Conservation (phyloP, 495 filamentous ascomycete genomes). For the Aspergillus kassunensis region DNA sequence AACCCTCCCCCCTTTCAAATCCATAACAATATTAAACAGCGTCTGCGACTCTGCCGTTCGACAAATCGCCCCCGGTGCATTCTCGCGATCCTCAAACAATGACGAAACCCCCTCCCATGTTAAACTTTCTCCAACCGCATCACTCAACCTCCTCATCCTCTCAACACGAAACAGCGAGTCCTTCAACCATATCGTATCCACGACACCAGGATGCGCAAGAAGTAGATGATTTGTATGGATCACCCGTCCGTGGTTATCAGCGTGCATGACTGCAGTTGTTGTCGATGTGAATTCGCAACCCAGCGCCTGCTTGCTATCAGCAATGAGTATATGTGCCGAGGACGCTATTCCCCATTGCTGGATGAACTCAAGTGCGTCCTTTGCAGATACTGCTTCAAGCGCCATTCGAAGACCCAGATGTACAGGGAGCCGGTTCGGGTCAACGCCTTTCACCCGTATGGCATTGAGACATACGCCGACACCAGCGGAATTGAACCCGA, state of each 20-base stretch:
- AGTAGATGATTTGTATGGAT: conserved; percentile 63
- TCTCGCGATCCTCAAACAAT: conserved; percentile 34
- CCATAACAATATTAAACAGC: conserved; percentile 41
- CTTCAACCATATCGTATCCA: conserved; percentile 50
- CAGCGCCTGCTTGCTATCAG: conserved; percentile 44
- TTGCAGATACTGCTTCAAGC: conserved; percentile 47
- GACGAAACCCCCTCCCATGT: conserved; percentile 17
- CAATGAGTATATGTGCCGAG: conserved; percentile 51
- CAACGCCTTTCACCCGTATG: conserved; percentile 55
- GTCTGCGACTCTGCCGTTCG: conserved; percentile 18
- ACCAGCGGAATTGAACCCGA: conserved; percentile 59
- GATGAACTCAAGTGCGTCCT: conserved; percentile 39
- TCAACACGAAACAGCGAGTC: conserved; percentile 50
- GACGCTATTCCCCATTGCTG: conserved; percentile 46
- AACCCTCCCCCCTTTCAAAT: conserved; percentile 25
- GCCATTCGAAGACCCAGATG: conserved; percentile 60
- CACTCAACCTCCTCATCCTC: conserved; percentile 15
- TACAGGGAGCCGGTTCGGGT: conserved; percentile 52
- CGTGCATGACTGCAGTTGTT: conserved; percentile 47
- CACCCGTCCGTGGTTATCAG: conserved; percentile 45
- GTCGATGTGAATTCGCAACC: conserved; percentile 58
- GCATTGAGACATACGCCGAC: conserved; percentile 68
- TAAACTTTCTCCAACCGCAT: conserved; percentile 9
- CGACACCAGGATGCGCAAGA: conserved; percentile 43
- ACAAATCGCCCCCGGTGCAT: conserved; percentile 26